A percentile compares a stretch with the other conserved stretches of the same genome.
Evolutionary conservation across 129 eudicot genomes (phyloP).

Genomic region (Silybum marianum): DNA sequence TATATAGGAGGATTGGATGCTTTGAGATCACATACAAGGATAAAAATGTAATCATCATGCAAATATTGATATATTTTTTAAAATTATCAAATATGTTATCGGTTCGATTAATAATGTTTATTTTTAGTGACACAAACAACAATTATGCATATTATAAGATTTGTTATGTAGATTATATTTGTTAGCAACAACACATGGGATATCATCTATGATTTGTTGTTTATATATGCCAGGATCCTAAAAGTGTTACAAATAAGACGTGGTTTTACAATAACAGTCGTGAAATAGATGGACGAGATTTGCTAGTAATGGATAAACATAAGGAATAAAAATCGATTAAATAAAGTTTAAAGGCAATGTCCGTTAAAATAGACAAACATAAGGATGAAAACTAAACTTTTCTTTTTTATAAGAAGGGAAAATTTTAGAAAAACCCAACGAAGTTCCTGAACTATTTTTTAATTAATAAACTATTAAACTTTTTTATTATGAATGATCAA

Average conservation of each 20-base stretch:
- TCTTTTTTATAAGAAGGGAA: not conserved
- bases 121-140: not conserved
- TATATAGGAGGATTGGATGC: conserved; percentile 20
- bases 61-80: too few relatives aligned
- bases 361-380: not conserved
- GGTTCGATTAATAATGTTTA: not conserved
- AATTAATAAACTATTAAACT: not conserved
- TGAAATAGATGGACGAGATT: not conserved
- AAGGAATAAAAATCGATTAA: not conserved
- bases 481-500: not conserved
- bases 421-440: not conserved
- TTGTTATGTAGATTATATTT: not conserved
- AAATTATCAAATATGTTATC: not conserved
- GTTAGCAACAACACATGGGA: not conserved
- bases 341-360: not conserved
- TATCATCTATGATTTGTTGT: not conserved
- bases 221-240: not conserved
- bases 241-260: not conserved
- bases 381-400: not conserved
- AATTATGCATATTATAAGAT: not conserved
- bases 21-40: conserved; percentile 15
- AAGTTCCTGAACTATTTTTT: not conserved
- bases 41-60: not conserved
- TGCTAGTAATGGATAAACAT: not conserved
- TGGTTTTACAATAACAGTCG: not conserved